phyloP scores from a whole-genome alignment of 164 flowering plant species.

The Warburgia ugandensis region DNA sequence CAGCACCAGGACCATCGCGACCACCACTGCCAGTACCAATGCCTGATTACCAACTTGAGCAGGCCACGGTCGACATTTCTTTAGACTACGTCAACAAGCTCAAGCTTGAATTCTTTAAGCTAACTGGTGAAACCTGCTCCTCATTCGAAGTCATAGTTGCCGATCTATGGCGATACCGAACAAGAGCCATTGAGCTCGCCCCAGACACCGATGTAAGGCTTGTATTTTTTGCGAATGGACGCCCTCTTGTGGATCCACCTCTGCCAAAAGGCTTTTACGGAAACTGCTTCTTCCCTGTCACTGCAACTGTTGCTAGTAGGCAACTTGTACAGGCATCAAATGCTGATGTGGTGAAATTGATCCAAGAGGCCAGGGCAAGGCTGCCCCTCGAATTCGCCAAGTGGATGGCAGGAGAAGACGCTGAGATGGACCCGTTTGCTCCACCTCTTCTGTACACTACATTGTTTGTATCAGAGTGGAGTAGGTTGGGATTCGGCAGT shows the following conservation, averaged over 20 bases:
- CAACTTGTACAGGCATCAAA: conserved; percentile 20
- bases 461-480: conserved; percentile 61
- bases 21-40: conserved; percentile 19
- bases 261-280: conserved; percentile 61
- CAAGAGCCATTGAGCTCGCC: conserved; percentile 22
- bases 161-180: conserved; percentile 36
- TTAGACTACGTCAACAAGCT: conserved; percentile 27
- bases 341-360: conserved; percentile 34
- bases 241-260: conserved; percentile 38
- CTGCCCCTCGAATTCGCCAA: conserved; percentile 31
- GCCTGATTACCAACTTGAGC: conserved; percentile 36
- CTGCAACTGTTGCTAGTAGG: conserved; percentile 20
- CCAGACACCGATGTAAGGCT: conserved; percentile 26
- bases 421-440: too few species aligned
- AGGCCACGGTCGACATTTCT: conserved; percentile 40
- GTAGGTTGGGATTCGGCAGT: conserved; percentile 54
- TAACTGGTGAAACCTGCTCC: conserved; percentile 41
- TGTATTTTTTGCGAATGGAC: conserved; percentile 56
- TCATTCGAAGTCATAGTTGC: conserved; percentile 55
- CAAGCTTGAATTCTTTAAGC: conserved; percentile 28
- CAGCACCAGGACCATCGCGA: conserved; percentile 1
- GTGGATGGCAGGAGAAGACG: conserved; percentile 26
- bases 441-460: conserved; percentile 44
- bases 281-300: conserved; percentile 66
- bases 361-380: conserved; percentile 40